A percentile compares a stretch with the other conserved stretches of the same genome.
phyloP scores from a whole-genome alignment of 805 yeast species.

The Saturnispora silvae region DNA sequence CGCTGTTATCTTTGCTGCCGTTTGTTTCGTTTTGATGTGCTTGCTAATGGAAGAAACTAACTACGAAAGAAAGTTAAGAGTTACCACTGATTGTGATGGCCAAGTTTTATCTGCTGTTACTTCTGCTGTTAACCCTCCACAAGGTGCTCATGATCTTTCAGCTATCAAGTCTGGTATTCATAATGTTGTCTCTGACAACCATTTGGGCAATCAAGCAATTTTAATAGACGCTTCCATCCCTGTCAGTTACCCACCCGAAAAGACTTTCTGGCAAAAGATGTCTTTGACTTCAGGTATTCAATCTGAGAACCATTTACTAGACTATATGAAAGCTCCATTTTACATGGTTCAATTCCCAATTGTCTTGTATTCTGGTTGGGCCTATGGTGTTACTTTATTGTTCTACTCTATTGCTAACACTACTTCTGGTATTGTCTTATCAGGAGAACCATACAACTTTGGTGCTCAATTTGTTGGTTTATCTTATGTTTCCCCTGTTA shows the following conservation, averaged over 20 bases:
- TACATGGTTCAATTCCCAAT: constrained; percentile 38
- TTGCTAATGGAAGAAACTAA: constrained; percentile 48
- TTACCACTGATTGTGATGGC: constrained; percentile 19
- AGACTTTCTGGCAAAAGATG: constrained; percentile 34
- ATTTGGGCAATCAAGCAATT: constrained; percentile 22
- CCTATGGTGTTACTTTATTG: constrained; percentile 38
- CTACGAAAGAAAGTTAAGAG: constrained; percentile 28
- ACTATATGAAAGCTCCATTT: constrained; percentile 28
- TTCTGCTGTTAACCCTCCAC: constrained; percentile 11
- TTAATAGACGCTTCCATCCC: constrained; percentile 17
- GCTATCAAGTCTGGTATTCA: constrained; percentile 11
- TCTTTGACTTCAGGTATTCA: constrained; percentile 30
- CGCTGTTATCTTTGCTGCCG: constrained; percentile 37
- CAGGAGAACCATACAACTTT: constrained; percentile 42
- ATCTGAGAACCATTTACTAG: constrained; percentile 21
- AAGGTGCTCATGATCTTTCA: not conserved
- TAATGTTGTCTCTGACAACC: constrained; percentile 18
- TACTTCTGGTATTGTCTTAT: constrained; percentile 34
- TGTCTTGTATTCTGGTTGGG: constrained; percentile 50
- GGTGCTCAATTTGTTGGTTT: constrained; percentile 37
- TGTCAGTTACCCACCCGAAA: constrained; percentile 21
- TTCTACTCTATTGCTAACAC: constrained; percentile 42
- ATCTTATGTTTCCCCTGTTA: constrained; percentile 42
- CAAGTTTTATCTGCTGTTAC: constrained; percentile 17
- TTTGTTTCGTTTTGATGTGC: constrained; percentile 29